phyloP scores from a whole-genome alignment of 2,329 filamentous ascomycete genomes.

The Aureobasidium sp. region DNA sequence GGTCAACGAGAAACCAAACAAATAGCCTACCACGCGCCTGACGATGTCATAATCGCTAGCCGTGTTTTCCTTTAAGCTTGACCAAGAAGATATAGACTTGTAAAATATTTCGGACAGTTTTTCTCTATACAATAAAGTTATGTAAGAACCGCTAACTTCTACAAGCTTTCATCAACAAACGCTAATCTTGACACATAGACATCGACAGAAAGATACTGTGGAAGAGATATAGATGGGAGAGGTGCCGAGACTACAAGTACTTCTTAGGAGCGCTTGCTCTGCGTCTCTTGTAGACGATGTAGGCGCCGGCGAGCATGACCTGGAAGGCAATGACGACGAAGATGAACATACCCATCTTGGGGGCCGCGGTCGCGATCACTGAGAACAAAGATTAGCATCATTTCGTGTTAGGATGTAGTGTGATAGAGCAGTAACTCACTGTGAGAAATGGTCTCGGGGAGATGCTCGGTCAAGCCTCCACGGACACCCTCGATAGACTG shows the following conservation, averaged over 20 bases:
- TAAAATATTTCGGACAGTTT: not conserved
- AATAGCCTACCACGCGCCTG: too few species aligned
- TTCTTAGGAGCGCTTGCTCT: constrained; percentile 78
- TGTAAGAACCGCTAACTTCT: not conserved
- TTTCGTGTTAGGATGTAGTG: not conserved
- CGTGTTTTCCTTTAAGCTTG: too few species aligned
- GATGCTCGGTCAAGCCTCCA: constrained; percentile 42
- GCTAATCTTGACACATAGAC: constrained; percentile 1
- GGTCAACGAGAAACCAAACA: too few species aligned
- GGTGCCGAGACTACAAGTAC: constrained; percentile 55
- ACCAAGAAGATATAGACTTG: too few species aligned
- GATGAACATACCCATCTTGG: constrained; percentile 57
- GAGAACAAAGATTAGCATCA: not conserved
- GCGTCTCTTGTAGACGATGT: constrained; percentile 73
- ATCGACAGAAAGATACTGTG: not conserved
- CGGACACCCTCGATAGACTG: constrained; percentile 48
- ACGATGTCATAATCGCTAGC: too few species aligned
- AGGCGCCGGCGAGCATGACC: constrained; percentile 59
- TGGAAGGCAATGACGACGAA: constrained; percentile 70
- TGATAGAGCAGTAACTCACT: constrained; percentile 35
- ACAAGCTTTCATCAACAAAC: not conserved
- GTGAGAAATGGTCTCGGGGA: constrained; percentile 44
- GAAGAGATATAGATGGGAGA: not conserved
- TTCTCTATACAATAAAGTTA: not conserved
- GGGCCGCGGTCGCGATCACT: constrained; percentile 49